These are phyloP conservation scores for Trametes versicolor DNA, from an alignment of 1,284 basidiomycete genomes.

Conservation along the genomic window DNA sequence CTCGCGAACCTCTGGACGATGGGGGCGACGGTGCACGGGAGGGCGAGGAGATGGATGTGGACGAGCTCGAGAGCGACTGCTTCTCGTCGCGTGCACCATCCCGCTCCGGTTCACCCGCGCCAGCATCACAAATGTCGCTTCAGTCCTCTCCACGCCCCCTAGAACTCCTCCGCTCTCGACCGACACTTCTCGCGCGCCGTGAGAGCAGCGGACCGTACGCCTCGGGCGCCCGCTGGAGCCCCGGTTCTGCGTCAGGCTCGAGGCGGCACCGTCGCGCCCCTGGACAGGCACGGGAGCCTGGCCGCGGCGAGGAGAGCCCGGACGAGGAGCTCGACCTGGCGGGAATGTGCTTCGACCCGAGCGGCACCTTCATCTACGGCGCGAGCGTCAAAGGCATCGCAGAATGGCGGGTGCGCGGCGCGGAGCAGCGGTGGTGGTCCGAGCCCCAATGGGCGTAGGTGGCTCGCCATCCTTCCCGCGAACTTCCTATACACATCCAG, in stretches of 20 bases:
- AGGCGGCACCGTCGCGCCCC: conserved; percentile 43
- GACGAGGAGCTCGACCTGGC: conserved; percentile 68
- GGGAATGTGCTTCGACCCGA: conserved; percentile 79
- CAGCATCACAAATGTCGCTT: conserved; percentile 42
- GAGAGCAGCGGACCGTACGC: conserved; percentile 40
- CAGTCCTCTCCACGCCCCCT: conserved; percentile 31
- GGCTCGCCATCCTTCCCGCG: background rate
- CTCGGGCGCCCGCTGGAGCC: conserved; percentile 22
- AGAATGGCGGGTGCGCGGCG: conserved; percentile 71
- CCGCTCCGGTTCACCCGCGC: conserved; percentile 54
- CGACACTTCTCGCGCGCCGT: conserved; percentile 34
- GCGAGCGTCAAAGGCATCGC: conserved; percentile 68
- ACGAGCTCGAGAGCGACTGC: conserved; percentile 56
- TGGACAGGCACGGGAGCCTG: conserved; percentile 17
- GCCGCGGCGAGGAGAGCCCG: conserved; percentile 32
- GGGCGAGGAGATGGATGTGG: conserved; percentile 53
- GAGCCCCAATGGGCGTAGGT: conserved; percentile 41
- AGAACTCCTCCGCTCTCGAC: conserved; percentile 36
- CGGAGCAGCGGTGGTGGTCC: conserved; percentile 70
- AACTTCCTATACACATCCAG: background rate
- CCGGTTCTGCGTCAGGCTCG: conserved; percentile 13
- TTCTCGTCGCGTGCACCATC: conserved; percentile 56
- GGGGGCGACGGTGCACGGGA: conserved; percentile 34
- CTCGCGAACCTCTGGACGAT: conserved; percentile 41
- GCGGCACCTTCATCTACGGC: conserved; percentile 73